These are phyloP conservation scores for Exophiala spinifera DNA, from an alignment of 2,329 filamentous ascomycete species.

Conservation along the genomic window DNA sequence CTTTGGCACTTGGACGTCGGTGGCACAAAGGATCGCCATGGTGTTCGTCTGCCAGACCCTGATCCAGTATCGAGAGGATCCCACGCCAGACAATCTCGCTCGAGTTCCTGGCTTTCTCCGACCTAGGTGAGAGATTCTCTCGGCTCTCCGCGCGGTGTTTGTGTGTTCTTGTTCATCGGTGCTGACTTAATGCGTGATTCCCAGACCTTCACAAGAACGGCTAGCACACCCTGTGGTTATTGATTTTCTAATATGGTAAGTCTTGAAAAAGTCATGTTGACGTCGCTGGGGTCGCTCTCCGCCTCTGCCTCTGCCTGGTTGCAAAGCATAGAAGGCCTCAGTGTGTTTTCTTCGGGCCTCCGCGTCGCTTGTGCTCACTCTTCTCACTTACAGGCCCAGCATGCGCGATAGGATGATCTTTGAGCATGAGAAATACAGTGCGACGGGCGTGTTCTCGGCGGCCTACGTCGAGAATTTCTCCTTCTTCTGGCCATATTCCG, in stretches of 20 bases:
- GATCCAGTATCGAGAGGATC: constrained; percentile 10
- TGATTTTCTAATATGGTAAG: constrained; percentile 27
- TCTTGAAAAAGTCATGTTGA: neutral
- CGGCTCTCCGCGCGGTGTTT: too few species aligned
- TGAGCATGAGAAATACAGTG: constrained; percentile 11
- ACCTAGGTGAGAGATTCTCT: neutral
- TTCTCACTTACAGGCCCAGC: constrained; percentile 13
- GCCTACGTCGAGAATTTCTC: constrained; percentile 12
- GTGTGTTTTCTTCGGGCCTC: too few species aligned
- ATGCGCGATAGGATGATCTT: constrained; percentile 7
- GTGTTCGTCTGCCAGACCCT: constrained; percentile 11
- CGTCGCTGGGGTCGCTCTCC: neutral
- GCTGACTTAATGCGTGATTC: neutral
- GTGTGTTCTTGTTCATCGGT: too few species aligned
- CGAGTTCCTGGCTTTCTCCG: constrained; percentile 7
- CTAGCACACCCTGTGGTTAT: constrained; percentile 27
- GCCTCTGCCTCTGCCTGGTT: neutral
- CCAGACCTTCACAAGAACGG: constrained; percentile 22
- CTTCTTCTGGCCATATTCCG: constrained; percentile 13
- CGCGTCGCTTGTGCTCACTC: neutral
- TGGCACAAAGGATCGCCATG: constrained; percentile 10
- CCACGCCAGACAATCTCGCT: constrained; percentile 5
- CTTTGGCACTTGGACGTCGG: constrained; percentile 13
- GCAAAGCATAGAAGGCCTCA: neutral
- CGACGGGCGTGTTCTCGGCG: constrained; percentile 5